These are phyloP conservation scores for Gymnopus androsaceus DNA, from an alignment of 1,284 basidiomycete genomes.

Conservation along the genomic window DNA sequence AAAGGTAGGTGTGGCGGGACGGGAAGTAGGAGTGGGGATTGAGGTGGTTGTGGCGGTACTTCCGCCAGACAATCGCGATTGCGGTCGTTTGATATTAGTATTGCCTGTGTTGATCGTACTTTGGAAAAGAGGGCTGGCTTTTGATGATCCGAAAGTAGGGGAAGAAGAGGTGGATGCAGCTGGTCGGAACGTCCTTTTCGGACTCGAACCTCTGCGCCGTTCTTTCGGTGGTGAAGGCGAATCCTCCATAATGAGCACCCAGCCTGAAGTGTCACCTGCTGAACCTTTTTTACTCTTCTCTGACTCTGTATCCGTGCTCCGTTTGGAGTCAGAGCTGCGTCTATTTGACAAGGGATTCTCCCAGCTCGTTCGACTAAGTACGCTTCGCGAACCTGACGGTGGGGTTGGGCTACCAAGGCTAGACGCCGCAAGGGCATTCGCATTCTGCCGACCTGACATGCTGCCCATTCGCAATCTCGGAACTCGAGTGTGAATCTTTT, in stretches of 20 bases:
- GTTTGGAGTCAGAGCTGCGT: conserved; percentile 42
- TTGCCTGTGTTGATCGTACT: conserved; percentile 34
- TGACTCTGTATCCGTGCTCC: conserved; percentile 43
- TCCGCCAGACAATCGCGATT: conserved; percentile 67
- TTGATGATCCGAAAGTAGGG: conserved; percentile 35
- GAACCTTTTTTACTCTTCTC: conserved; percentile 43
- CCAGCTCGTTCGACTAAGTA: conserved; percentile 41
- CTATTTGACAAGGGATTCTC: conserved; percentile 38
- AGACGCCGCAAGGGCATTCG: conserved; percentile 37
- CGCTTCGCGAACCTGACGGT: conserved; percentile 31
- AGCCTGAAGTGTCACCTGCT: conserved; percentile 65
- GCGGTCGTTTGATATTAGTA: conserved; percentile 56
- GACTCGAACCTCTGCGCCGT: conserved; percentile 60
- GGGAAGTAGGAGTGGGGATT: conserved; percentile 66
- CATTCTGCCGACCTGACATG: conserved; percentile 52
- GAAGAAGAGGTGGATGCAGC: conserved; percentile 32
- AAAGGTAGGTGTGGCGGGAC: conserved; percentile 74
- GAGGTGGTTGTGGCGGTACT: conserved; percentile 63
- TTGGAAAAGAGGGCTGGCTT: conserved; percentile 37
- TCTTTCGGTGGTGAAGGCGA: conserved; percentile 67
- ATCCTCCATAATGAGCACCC: conserved; percentile 84
- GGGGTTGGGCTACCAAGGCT: conserved; percentile 31
- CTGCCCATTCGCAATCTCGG: conserved; percentile 79
- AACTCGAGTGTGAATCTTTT: conserved; percentile 82
- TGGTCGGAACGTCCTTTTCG: conserved; percentile 45